A percentile compares a stretch with the other conserved stretches of the same genome.
Conservation (phyloP, 2,329 filamentous ascomycete genomes). For the Verticillium nonalfalfae region DNA sequence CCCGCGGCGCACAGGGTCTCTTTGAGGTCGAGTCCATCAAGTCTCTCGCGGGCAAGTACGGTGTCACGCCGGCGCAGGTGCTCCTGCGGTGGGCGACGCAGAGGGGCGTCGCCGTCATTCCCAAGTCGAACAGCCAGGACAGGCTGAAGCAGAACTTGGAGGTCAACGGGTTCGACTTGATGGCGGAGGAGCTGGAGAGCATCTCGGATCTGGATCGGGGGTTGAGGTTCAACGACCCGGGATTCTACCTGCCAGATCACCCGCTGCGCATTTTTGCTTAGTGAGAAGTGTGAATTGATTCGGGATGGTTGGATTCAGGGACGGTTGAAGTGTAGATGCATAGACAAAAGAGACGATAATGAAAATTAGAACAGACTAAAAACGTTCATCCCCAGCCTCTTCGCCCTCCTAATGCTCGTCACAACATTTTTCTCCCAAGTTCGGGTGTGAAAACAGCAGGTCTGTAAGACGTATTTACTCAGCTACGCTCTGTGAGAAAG, state of each 20-base stretch:
- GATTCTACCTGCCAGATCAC: conserved; percentile 26
- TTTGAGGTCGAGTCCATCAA: conserved; percentile 29
- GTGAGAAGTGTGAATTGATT: not conserved
- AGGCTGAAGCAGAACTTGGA: conserved; percentile 49
- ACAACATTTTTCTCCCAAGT: too few species aligned
- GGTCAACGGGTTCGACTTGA: conserved; percentile 47
- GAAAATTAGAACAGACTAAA: too few species aligned
- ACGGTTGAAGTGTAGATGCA: too few species aligned
- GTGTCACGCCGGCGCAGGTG: conserved; percentile 58
- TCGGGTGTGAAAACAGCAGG: too few species aligned
- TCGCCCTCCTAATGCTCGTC: too few species aligned
- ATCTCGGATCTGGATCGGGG: conserved; percentile 47
- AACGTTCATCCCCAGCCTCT: too few species aligned
- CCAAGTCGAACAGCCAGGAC: conserved; percentile 48
- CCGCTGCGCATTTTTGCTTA: conserved; percentile 48
- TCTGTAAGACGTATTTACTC: too few species aligned
- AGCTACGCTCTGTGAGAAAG: too few species aligned
- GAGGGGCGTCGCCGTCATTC: conserved; percentile 55
- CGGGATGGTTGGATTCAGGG: too few species aligned
- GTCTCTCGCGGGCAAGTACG: conserved; percentile 43
- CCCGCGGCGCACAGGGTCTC: conserved; percentile 16
- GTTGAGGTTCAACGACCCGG: conserved; percentile 55
- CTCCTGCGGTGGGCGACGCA: conserved; percentile 63
- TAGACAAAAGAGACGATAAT: not conserved
- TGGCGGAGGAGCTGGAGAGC: conserved; percentile 44